Conservation (phyloP, 108 stramenopile species). For the Epipyxis sp. region DNA sequence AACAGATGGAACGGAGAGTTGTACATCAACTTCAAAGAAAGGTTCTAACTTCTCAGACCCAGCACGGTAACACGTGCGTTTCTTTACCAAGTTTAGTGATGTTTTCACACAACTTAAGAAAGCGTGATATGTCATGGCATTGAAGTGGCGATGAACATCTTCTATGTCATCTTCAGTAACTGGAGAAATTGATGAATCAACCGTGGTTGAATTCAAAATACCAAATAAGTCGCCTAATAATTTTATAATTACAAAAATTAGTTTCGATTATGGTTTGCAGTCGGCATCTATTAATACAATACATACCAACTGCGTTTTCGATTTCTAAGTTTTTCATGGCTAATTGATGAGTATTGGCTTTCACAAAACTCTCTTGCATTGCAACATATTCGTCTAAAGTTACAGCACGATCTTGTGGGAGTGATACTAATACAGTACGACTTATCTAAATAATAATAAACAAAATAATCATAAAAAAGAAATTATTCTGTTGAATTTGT, state of each 20-base stretch:
- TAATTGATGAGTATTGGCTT: neutral
- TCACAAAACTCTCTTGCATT: slow-evolving; percentile 53
- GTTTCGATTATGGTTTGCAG: too few relatives aligned
- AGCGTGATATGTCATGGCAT: slow-evolving; percentile 51
- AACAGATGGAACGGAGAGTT: slow-evolving; percentile 62
- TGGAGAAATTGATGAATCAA: slow-evolving; percentile 30
- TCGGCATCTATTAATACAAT: too few relatives aligned
- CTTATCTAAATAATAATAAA: too few relatives aligned
- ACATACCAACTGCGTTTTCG: slow-evolving; percentile 60
- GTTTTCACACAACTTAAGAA: slow-evolving; percentile 51
- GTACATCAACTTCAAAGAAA: slow-evolving; percentile 66
- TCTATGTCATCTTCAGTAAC: slow-evolving; percentile 9
- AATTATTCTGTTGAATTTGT: slow-evolving; percentile 56
- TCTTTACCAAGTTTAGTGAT: slow-evolving; percentile 56
- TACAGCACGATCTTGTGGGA: slow-evolving; percentile 42
- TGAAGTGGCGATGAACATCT: slow-evolving; percentile 41
- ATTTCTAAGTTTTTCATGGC: slow-evolving; percentile 47
- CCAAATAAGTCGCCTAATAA: slow-evolving; percentile 54
- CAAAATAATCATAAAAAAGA: too few relatives aligned
- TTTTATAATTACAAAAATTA: too few relatives aligned
- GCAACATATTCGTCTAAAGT: slow-evolving; percentile 60
- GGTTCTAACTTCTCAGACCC: slow-evolving; percentile 35
- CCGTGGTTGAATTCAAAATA: slow-evolving; percentile 29
- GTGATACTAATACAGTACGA: slow-evolving; percentile 13
- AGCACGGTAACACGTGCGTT: slow-evolving; percentile 15